phyloP scores from a whole-genome alignment of 306 rosid species.

The Sesbania bispinosa region DNA sequence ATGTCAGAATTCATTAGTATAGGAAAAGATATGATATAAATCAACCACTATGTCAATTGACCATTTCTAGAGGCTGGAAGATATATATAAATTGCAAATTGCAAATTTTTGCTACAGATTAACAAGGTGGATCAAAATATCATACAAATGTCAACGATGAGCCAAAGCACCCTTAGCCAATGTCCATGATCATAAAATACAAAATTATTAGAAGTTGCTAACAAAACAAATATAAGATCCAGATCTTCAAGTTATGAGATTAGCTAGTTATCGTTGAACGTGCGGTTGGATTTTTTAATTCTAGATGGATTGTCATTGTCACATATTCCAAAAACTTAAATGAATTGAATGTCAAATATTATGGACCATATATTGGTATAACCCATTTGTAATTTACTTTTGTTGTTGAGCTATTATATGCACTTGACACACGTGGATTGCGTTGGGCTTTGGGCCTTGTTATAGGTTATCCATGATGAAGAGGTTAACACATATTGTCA shows the following conservation, averaged over 20 bases:
- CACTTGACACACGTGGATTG: no score
- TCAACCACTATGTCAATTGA: background rate
- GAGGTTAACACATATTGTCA: background rate
- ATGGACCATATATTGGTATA: background rate
- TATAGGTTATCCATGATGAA: background rate
- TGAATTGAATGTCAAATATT: background rate
- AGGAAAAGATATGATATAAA: slow-evolving; percentile 6
- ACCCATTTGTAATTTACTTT: background rate
- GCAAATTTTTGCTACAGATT: background rate
- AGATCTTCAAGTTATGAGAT: background rate
- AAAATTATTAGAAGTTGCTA: background rate
- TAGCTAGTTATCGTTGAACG: background rate
- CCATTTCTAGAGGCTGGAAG: background rate
- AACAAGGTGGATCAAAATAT: slow-evolving; percentile 5
- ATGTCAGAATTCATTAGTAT: slow-evolving; percentile 22
- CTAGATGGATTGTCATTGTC: background rate
- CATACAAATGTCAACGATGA: background rate
- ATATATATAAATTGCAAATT: background rate
- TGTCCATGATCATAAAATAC: background rate
- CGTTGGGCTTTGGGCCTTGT: background rate
- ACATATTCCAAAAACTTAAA: background rate
- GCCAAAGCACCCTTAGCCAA: background rate
- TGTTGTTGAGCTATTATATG: background rate
- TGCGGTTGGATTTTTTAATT: background rate
- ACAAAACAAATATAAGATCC: background rate